Evolutionary conservation across 768 basidiomycete species (phyloP), one percentile per base, ranked within the genome.

Genomic region (Pleurotus djamor): DNA sequence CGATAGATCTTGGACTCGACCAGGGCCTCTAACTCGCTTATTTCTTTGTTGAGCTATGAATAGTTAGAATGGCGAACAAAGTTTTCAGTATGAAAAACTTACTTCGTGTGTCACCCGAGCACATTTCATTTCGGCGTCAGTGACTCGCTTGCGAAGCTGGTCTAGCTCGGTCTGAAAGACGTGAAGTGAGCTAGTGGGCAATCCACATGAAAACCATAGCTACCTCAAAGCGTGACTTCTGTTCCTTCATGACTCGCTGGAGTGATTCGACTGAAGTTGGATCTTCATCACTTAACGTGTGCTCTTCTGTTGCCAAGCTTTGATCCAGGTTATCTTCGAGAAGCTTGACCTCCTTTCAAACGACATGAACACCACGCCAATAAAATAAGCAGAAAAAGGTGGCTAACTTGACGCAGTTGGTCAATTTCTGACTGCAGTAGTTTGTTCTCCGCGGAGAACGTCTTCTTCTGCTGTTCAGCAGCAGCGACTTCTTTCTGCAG

Each of bases 1-100:
- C 88, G 87, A 68, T 94, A 94, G 63, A 95, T 94, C 91, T 97
- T 98, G 57, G 92, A 83, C 70, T 99, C 96, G n/a, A 98, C 87
- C 44, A 99, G 79, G 41, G 88, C 83, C 72, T 98, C 96, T 16
- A 98, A 81, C 69, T 98, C 95, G 57, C 88, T 85, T 52, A 98
- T 90, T 75, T 98, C 94, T 66, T 94, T 91, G 73, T 92, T 89
- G 60, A 95, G 82, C 92, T 96, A 64, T 44, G 61, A 21, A 52
- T 37, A 14, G 61, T 28, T 3, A 47, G 49, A 35, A 47, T 28
- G 48, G 9, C 34, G 28, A 33, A 35, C 44, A 17, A 49, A 17
- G 34, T n/a, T 41, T 14, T 59, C 34, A 41, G 14, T 16, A 54
- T 34, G 38, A 37, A 52, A 2, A 41, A 4, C 55, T 6, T n/a